Evolutionary conservation across 345 rosid genomes (phyloP), one percentile per base, ranked within the genome.

Genomic region (Passiflora organensis): DNA sequence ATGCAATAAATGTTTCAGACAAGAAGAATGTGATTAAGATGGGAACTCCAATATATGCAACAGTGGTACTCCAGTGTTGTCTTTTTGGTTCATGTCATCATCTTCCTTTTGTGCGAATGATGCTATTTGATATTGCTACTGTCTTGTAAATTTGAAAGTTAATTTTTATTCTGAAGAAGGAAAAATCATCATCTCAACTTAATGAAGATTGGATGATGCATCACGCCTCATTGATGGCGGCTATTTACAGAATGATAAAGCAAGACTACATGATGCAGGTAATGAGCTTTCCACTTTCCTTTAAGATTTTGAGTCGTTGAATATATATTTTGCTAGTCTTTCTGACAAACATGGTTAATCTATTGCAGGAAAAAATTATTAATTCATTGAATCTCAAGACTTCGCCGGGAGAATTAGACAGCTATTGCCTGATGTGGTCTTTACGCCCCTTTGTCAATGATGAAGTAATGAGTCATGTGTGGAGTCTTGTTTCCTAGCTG

Each of bases 211-310:
- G 74, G 68, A 53, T 77, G 50, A 73, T 58, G 41, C 82, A 82
- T 56, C 68, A 73, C 56, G 90, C 76, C 54, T 56, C 72, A 18
- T 19, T 82, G 69, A 71, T 85, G 70, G 90, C 74, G 11, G 62
- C 81, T 39, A 67, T 91, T 65, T 88, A 79, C 60, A 78, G 73
- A 36, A 88, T 88, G 93, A 63, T 82, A 63, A 91, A 87, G 68
- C 84, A 84, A 50, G 88, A 91, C 72, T 72, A 65, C 43, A 59
- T 1, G 14, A 88, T 88, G 98, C 98, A 88, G 95, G 96, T 80
- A 58, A 15, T 28, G 37, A 49, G 23, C 43, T 39, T 21, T n/a
- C 43, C 16, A 19, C 36, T 52, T 46, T 13, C 15, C 36, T 48
- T 28, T 6, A 10, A n/a, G 37, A 16, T 22, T 38, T n/a, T 34